Percentiles rank a stretch among this genome's conserved stretches.
phyloP scores from a whole-genome alignment of 1,284 basidiomycete species.

The Inonotus hispidus region DNA sequence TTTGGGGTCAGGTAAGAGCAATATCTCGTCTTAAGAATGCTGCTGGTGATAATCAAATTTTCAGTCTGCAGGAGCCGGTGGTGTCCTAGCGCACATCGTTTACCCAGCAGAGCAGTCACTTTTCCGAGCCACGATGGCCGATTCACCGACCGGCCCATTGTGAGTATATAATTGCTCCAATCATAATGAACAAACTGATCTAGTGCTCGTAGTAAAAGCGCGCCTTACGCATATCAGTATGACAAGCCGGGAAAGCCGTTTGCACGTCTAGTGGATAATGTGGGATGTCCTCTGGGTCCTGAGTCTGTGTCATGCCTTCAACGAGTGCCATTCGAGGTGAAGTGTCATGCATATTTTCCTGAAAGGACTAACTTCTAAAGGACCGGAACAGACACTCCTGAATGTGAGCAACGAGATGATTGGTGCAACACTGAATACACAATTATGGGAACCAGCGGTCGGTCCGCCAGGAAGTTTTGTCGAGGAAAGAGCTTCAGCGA shows the following conservation, averaged over 20 bases:
- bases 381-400: conserved; percentile 34
- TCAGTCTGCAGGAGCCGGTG: conserved; percentile 55
- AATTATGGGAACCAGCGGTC: conserved; percentile 55
- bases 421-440: conserved; percentile 38
- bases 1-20: conserved; percentile 50
- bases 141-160: conserved; percentile 54
- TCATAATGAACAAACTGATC: not conserved
- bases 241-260: conserved; percentile 53
- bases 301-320: conserved; percentile 43
- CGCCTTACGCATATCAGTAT: conserved; percentile 45
- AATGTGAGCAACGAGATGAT: conserved; percentile 46
- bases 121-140: conserved; percentile 50
- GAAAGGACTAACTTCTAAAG: not conserved
- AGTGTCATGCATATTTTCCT: not conserved
- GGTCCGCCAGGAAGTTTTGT: conserved; percentile 49
- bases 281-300: conserved; percentile 40
- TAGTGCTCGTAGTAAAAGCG: conserved; percentile 41
- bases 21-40: not conserved
- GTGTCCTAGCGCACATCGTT: conserved; percentile 45
- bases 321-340: conserved; percentile 42
- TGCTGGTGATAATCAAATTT: not conserved
- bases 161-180: conserved; percentile 26
- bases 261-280: conserved; percentile 38
- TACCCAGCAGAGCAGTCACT: conserved; percentile 36
- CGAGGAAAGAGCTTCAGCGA: conserved; percentile 41